A percentile compares a stretch with the other conserved stretches of the same genome.
These are phyloP conservation scores for Didymosphaeria variabile DNA, from an alignment of 2,329 filamentous ascomycete species.

Conservation along the genomic window DNA sequence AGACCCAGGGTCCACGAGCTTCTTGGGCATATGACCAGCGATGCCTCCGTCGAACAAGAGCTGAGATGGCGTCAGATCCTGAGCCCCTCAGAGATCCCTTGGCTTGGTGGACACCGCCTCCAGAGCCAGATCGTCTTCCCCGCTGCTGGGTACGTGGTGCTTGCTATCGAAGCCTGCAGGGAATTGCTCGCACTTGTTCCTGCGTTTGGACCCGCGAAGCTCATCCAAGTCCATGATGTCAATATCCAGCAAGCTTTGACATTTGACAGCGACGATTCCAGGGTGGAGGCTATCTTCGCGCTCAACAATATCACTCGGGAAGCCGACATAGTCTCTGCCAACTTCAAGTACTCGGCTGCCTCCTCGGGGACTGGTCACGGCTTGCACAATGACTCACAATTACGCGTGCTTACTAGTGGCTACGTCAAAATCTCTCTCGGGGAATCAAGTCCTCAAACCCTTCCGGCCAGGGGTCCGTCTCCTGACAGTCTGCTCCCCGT, in stretches of 20 bases:
- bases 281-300: not conserved
- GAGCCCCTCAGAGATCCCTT: slow-evolving; percentile 19
- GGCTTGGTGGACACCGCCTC: slow-evolving; percentile 30
- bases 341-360: not conserved
- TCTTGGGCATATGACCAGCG: not conserved
- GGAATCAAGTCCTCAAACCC: not conserved
- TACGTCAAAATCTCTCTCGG: not conserved
- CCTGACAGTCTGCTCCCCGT: not conserved
- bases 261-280: not conserved
- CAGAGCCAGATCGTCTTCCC: slow-evolving; percentile 54
- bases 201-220: too few species aligned
- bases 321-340: not conserved
- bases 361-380: too few species aligned
- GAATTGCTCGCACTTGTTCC: not conserved
- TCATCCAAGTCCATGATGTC: not conserved
- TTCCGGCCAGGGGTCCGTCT: not conserved
- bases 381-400: too few species aligned
- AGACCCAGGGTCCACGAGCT: not conserved
- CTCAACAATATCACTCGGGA: not conserved
- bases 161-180: slow-evolving; percentile 43
- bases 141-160: slow-evolving; percentile 54
- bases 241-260: not conserved
- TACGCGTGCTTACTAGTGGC: not conserved
- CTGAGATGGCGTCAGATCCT: slow-evolving; percentile 26
- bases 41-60: not conserved